These are phyloP conservation scores for Musa balbisiana DNA, from an alignment of 202 grass and related monocot species.

Conservation along the genomic window DNA sequence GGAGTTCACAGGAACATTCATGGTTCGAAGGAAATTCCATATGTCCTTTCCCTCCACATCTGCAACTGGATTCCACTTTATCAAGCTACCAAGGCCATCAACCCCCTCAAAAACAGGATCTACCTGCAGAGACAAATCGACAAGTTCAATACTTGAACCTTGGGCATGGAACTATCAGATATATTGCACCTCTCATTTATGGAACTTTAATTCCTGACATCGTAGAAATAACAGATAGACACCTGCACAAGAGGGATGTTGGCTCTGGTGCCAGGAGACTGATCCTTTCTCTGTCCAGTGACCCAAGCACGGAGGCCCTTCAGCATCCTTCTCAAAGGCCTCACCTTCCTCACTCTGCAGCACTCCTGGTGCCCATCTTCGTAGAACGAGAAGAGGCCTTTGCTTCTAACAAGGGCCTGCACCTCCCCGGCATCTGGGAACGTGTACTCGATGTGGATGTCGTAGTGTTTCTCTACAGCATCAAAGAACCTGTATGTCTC, in stretches of 20 bases:
- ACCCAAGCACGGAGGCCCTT: constrained; percentile 77
- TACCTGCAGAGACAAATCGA: constrained; percentile 28
- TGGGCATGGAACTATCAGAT: no score
- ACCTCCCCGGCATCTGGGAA: constrained; percentile 82
- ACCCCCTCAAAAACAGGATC: constrained; percentile 78
- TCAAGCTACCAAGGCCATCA: constrained; percentile 58
- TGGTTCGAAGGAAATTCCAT: constrained; percentile 88
- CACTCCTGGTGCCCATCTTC: constrained; percentile 98
- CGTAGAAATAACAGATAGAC: background rate
- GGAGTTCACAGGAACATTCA: constrained; percentile 86
- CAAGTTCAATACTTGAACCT: background rate
- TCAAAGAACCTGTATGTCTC: constrained; percentile 86
- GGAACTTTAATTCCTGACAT: background rate
- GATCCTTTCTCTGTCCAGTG: constrained; percentile 95
- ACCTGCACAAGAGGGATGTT: constrained; percentile 81
- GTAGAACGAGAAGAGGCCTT: constrained; percentile 99
- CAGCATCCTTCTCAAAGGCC: constrained; percentile 62
- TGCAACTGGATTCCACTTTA: constrained; percentile 98
- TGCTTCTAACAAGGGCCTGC: constrained; percentile 68
- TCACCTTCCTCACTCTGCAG: constrained; percentile 87
- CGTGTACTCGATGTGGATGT: constrained; percentile 91
- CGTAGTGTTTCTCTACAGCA: constrained; percentile 87
- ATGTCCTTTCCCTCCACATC: constrained; percentile 81
- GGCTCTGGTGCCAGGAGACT: constrained; percentile 80
- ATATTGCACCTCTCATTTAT: background rate